Evolutionary conservation across 148 eudicot genomes (phyloP).

Genomic region (Rhododendron ovatum): DNA sequence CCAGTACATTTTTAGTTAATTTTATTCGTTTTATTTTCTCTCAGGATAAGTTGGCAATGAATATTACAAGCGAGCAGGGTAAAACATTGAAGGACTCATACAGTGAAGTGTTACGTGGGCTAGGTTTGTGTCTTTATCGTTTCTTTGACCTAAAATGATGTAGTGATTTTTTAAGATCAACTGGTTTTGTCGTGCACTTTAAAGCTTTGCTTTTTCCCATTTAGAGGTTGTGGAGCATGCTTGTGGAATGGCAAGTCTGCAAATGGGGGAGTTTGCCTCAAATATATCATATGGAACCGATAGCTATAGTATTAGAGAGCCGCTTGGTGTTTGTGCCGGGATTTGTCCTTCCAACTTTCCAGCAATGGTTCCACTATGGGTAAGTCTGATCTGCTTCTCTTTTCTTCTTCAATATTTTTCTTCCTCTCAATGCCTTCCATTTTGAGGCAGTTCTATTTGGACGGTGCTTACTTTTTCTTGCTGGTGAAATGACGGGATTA

Average conservation of each 20-base stretch:
- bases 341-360: conserved; percentile 55
- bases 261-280: conserved; percentile 51
- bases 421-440: not conserved
- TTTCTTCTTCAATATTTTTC: not conserved
- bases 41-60: conserved; percentile 57
- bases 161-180: conserved; percentile 3
- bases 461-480: not conserved
- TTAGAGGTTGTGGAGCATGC: conserved; percentile 68
- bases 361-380: conserved; percentile 63
- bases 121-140: conserved; percentile 31
- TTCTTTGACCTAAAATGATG: not conserved
- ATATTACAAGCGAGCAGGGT: conserved; percentile 58
- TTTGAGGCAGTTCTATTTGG: not conserved
- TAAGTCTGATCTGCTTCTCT: conserved; percentile 17
- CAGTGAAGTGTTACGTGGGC: conserved; percentile 45
- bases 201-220: conserved; percentile 13
- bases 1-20: not conserved
- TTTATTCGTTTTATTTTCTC: not conserved
- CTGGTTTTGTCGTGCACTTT: not conserved
- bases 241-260: conserved; percentile 57
- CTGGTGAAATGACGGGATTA: not conserved
- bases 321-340: conserved; percentile 81
- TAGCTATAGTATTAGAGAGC: conserved; percentile 52
- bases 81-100: conserved; percentile 57
- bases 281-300: conserved; percentile 50